These are phyloP conservation scores for Candida mattraensis DNA, from an alignment of 805 yeast genomes.

Conservation along the genomic window DNA sequence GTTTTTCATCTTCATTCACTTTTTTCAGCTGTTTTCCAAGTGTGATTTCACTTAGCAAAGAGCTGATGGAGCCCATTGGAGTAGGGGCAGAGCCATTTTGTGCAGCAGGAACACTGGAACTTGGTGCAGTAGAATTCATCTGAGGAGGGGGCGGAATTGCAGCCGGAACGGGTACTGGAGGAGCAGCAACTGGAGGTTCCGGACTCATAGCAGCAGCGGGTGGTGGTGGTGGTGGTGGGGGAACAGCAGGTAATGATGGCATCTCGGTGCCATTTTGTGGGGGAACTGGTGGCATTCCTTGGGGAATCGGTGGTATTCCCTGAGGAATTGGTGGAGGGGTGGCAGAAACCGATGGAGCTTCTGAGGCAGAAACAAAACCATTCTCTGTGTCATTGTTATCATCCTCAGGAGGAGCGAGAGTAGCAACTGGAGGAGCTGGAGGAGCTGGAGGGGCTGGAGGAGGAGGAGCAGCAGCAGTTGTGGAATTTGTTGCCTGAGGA, in stretches of 20 bases:
- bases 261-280: slow-evolving; percentile 25
- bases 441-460: slow-evolving; percentile 4
- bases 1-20: slow-evolving; percentile 49
- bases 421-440: slow-evolving; percentile 19
- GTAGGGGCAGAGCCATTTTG: slow-evolving; percentile 23
- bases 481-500: slow-evolving; percentile 18
- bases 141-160: slow-evolving; percentile 33
- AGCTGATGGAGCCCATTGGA: slow-evolving; percentile 31
- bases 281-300: slow-evolving; percentile 24
- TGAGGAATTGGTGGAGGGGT: slow-evolving; percentile 24
- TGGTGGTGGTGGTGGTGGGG: slow-evolving; percentile 25
- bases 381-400: too few relatives aligned
- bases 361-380: too few relatives aligned
- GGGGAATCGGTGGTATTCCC: slow-evolving; percentile 25
- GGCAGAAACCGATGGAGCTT: too few relatives aligned
- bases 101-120: slow-evolving; percentile 32
- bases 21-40: slow-evolving; percentile 51
- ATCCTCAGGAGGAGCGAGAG: slow-evolving; percentile 9
- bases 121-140: too few relatives aligned
- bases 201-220: slow-evolving; percentile 29
- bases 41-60: slow-evolving; percentile 55
- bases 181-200: slow-evolving; percentile 36
- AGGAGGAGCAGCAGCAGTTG: slow-evolving; percentile 7
- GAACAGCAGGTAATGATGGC: slow-evolving; percentile 28
- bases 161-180: slow-evolving; percentile 37